Percentiles rank a stretch among this genome's conserved stretches.
Conservation (phyloP, 2,329 filamentous ascomycete species). For the Monosporascus sp. region DNA sequence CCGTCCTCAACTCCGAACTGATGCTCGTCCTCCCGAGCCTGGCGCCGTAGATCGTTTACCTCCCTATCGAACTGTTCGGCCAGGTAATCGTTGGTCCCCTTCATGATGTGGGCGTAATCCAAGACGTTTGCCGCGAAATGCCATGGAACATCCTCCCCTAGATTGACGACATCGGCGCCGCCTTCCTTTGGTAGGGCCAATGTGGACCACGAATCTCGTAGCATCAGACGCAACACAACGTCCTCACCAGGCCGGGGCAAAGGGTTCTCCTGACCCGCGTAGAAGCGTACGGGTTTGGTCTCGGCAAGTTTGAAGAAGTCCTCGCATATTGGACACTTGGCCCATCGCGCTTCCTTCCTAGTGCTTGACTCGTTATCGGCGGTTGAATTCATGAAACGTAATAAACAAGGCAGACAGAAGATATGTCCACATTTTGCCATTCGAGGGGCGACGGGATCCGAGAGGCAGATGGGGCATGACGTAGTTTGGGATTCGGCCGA, state of each 20-base stretch:
- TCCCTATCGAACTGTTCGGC: slow-evolving; percentile 72
- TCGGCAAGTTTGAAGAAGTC: slow-evolving; percentile 92
- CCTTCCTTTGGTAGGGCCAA: slow-evolving; percentile 83
- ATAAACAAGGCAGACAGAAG: slow-evolving; percentile 87
- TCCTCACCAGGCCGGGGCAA: slow-evolving; percentile 80
- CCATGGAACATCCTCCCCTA: slow-evolving; percentile 82
- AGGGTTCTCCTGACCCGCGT: slow-evolving; percentile 78
- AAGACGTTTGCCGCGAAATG: slow-evolving; percentile 89
- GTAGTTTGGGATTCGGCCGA: slow-evolving; percentile 83
- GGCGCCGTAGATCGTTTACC: slow-evolving; percentile 64
- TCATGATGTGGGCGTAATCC: slow-evolving; percentile 94
- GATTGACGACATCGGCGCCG: slow-evolving; percentile 60
- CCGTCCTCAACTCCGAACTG: slow-evolving; percentile 82
- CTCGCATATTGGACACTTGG: slow-evolving; percentile 95
- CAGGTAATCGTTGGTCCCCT: slow-evolving; percentile 88
- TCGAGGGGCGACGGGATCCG: slow-evolving; percentile 82
- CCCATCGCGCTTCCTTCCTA: slow-evolving; percentile 73
- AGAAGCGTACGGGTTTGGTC: slow-evolving; percentile 83
- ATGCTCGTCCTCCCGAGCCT: slow-evolving; percentile 84
- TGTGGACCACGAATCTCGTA: slow-evolving; percentile 73
- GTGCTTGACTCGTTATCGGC: slow-evolving; percentile 62
- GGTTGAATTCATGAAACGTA: slow-evolving; percentile 89
- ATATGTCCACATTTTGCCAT: slow-evolving; percentile 98
- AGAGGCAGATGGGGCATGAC: slow-evolving; percentile 92
- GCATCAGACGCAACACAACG: slow-evolving; percentile 81